A percentile compares a stretch with the other conserved stretches of the same genome.
phyloP scores from a whole-genome alignment of 2,329 filamentous ascomycete genomes.

The Pseudopithomyces chartarum region DNA sequence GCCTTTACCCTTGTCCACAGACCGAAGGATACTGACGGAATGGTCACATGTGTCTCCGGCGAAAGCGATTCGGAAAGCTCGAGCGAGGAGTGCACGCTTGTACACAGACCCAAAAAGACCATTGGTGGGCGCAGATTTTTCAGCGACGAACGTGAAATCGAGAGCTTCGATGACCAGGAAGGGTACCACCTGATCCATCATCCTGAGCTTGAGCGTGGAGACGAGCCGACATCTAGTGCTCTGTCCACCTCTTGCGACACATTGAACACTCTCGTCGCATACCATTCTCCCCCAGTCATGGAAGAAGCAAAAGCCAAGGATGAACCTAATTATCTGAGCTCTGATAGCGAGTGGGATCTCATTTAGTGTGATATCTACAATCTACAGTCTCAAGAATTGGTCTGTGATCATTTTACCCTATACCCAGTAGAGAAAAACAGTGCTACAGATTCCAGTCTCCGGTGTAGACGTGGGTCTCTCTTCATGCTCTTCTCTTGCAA shows the following conservation, averaged over 20 bases:
- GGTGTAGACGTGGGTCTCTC: too few species aligned
- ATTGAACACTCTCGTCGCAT: constrained; percentile 17
- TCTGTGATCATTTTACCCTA: too few species aligned
- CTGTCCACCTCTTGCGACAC: constrained; percentile 6
- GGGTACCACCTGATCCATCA: constrained; percentile 29
- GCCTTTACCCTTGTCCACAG: constrained; percentile 18
- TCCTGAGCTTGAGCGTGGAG: constrained; percentile 12
- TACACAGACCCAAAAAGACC: constrained; percentile 12
- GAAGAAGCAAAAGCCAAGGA: background rate
- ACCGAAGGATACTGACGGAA: constrained; percentile 6
- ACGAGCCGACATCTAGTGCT: background rate
- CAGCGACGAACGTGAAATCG: background rate
- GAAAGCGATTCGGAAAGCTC: constrained; percentile 8
- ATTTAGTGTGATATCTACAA: background rate
- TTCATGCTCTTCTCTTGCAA: too few species aligned
- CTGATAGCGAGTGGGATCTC: constrained; percentile 5
- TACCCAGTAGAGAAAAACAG: too few species aligned
- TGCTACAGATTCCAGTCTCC: too few species aligned
- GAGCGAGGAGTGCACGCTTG: constrained; percentile 26
- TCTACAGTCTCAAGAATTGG: background rate
- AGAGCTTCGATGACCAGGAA: constrained; percentile 25
- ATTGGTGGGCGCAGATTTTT: background rate
- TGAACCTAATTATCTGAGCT: background rate
- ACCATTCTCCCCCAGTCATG: background rate
- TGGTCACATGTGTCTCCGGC: background rate